Base-by-base conservation (phyloP, 2,329 filamentous ascomycete species). In the Eutypa lata region DNA sequence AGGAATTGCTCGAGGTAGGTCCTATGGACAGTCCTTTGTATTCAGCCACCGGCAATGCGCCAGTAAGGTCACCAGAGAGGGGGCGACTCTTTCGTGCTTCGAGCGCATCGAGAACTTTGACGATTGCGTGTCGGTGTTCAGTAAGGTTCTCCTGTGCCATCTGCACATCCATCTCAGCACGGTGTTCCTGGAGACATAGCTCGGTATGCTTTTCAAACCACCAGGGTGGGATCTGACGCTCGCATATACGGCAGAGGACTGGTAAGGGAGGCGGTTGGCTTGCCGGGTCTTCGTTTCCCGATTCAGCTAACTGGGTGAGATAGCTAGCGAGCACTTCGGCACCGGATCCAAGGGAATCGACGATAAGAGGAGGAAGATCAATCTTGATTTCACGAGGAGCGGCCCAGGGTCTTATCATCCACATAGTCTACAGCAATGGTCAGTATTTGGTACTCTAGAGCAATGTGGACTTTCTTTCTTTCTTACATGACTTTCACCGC, bases 141-240 rank as follows among this genome's bases (percentile, higher is more conserved):
- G 87, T 89, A 47, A 99, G 76, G 57, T 84, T 91, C 67, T 99
- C 94, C 66, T 99, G 94, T 6, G 92, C 86, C 78, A 97, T 88
- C 68, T 99, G 93, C 3, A 99, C 91, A 63, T 97, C 93, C 90
- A 97, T 95, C 69, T 99, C 94, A 0, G 94, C 93, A 49, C 89
- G 87, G 67, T 99, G 94, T 68, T 99, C 94, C 68, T 97, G 92
- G 51, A 97, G 78, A 66, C 94, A 99, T 19, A 97, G 76, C 64
- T 99, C 95, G 2, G 93, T 96, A 69, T 99, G 94, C 71, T 97
- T 99, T 73, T 99, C 94, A 63, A 99, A 99, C 95, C 94, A 99
- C 94, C 94, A 99, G 0, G 93, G 91, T 4, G 91, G 91, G 55
- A 99, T 97, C 57, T 97, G 91, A 50, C 94, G 90, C 69, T 99